These are phyloP conservation scores for Tubosaeta sp. DNA, from an alignment of 768 basidiomycete species.

Conservation along the genomic window DNA sequence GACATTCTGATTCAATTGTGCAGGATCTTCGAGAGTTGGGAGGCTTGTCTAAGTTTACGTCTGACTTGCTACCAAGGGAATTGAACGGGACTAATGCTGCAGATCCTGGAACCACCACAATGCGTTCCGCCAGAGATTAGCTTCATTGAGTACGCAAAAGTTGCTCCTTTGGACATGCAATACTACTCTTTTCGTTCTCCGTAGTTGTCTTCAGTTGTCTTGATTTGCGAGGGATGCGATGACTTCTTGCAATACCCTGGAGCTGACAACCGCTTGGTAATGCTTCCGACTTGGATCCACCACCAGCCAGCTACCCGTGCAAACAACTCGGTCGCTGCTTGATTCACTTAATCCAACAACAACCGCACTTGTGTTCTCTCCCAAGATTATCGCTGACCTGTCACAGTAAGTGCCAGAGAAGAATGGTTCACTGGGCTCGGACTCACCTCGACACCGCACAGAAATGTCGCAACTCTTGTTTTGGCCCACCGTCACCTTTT, in stretches of 20 bases:
- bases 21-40: not conserved
- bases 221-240: not conserved
- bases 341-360: not conserved
- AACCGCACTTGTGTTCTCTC: not conserved
- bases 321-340: not conserved
- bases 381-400: not conserved
- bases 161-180: not conserved
- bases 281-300: not conserved
- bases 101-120: too few relatives aligned
- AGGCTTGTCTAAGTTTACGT: not conserved
- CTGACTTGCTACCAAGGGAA: too few relatives aligned
- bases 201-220: too few relatives aligned
- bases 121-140: too few relatives aligned
- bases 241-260: too few relatives aligned
- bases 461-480: slow-evolving; percentile 16
- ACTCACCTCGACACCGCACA: not conserved
- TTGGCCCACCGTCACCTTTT: slow-evolving; percentile 32
- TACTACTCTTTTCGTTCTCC: not conserved
- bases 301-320: not conserved
- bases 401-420: not conserved
- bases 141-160: not conserved
- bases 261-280: not conserved
- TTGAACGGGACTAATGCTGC: too few relatives aligned
- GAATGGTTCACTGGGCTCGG: not conserved
- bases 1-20: not conserved